Evolutionary conservation across 1,284 basidiomycete genomes (phyloP), one percentile per base, ranked within the genome.

Genomic region (Tetrapyrgos nigripes): DNA sequence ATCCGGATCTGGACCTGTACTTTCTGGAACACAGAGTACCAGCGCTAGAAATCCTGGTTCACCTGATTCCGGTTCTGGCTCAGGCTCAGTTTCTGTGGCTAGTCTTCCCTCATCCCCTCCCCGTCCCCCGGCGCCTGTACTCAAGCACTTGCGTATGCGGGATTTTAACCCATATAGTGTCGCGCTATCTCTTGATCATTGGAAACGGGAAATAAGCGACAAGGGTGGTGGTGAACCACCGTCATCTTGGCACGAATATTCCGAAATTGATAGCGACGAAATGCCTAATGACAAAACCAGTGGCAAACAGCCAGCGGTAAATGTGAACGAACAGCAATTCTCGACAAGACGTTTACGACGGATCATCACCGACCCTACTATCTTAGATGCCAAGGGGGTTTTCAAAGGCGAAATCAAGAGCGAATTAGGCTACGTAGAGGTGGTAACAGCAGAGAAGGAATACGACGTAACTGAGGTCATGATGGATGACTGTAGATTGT

Each of bases 401-500:
- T 83, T 83, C 63, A 66, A 64, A 55, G 62, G 77, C 43, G 78
- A 82, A 61, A 76, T 83, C 56, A 69, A 74, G 47, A 80, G 78
- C 55, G 72, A 66, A 53, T 64, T 84, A 60, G 79, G 83, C 4
- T 84, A 83, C 63, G 75, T 77, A 45, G 81, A 83, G 68, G 72
- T 79, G 23, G 67, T 80, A 21, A 44, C 50, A 24, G 83, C 78
- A 61, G 66, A 76, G 62, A 77, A 82, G 53, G 68, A 66, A 19
- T 80, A 78, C 59, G 73, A 78, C 55, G 77, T 80, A 37, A 80
- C 78, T 50, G 81, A 83, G 68, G 80, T 82, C 46, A 84, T 83
- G 82, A 79, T 84, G 74, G 83, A 84, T 66, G 81, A 83, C 61
- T 76, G 73, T 62, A 68, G 80, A 58, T 62, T 84, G 49, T 65